phyloP scores from a whole-genome alignment of 139 green algal species.

The Auxenochlorella pyrenoidosa region DNA sequence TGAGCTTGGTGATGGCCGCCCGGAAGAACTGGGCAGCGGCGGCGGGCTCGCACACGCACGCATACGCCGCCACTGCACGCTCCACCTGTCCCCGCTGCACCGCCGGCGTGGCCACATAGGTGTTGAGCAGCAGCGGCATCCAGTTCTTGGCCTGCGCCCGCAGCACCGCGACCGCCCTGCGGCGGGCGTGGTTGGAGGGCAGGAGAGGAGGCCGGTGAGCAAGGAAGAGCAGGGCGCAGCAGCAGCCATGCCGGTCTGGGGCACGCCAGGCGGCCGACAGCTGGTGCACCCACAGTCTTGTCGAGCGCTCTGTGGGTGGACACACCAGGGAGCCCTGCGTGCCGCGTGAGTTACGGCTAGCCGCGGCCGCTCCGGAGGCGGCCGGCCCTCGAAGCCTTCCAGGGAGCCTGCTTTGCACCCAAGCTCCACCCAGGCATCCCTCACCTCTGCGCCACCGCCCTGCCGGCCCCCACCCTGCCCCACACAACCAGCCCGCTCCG shows the following conservation, averaged over 20 bases:
- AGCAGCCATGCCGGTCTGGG: too few species aligned
- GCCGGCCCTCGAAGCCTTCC: too few species aligned
- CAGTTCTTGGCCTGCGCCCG: conserved; percentile 75
- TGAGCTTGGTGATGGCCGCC: conserved; percentile 73
- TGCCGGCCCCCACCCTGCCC: too few species aligned
- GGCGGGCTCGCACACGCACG: conserved; percentile 58
- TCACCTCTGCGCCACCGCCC: too few species aligned
- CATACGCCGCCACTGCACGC: conserved; percentile 72
- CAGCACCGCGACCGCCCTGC: conserved; percentile 68
- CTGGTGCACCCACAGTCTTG: not conserved
- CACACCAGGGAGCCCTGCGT: too few species aligned
- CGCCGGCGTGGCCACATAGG: conserved; percentile 70
- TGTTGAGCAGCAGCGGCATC: conserved; percentile 87
- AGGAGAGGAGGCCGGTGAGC: not conserved
- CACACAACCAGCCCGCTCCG: not conserved
- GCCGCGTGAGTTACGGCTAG: too few species aligned
- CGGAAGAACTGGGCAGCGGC: conserved; percentile 74
- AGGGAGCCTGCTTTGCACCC: too few species aligned
- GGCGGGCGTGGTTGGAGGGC: not conserved
- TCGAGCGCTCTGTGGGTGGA: too few species aligned
- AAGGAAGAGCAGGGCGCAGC: not conserved
- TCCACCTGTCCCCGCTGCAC: conserved; percentile 62
- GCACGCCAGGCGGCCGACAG: not conserved
- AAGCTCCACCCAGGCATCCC: too few species aligned
- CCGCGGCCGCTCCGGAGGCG: too few species aligned